phyloP scores from a whole-genome alignment of 2,329 filamentous ascomycete genomes.

The Chaetoscypha palmicola region DNA sequence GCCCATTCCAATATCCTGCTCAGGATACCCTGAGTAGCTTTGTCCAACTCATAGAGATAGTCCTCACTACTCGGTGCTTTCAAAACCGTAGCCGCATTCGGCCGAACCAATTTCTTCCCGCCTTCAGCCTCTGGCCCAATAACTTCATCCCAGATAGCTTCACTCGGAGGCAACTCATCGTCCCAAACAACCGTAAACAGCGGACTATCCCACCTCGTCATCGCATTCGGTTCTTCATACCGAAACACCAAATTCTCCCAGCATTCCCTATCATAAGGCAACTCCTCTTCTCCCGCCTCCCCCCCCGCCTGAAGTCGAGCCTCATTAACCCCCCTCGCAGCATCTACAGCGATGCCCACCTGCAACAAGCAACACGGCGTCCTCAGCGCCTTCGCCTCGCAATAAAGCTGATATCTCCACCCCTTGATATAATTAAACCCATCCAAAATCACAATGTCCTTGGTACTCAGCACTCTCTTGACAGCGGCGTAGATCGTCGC shows the following conservation, averaged over 20 bases:
- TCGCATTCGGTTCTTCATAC: conserved; percentile 80
- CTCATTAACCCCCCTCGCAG: conserved; percentile 53
- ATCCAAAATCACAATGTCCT: conserved; percentile 73
- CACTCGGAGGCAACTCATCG: conserved; percentile 60
- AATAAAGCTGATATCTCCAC: conserved; percentile 79
- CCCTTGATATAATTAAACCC: conserved; percentile 85
- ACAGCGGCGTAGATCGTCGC: conserved; percentile 71
- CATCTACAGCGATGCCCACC: conserved; percentile 49
- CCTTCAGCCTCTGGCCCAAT: conserved; percentile 51
- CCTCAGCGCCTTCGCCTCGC: conserved; percentile 72
- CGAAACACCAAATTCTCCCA: conserved; percentile 47
- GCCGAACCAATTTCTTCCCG: conserved; percentile 55
- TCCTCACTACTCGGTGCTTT: conserved; percentile 57
- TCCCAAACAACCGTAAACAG: conserved; percentile 74
- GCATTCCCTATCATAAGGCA: conserved; percentile 24
- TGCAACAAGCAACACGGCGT: conserved; percentile 71
- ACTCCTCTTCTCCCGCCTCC: conserved; percentile 30
- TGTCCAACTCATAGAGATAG: conserved; percentile 74
- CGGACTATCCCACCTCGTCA: conserved; percentile 78
- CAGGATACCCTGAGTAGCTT: conserved; percentile 70
- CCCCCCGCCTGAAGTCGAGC: conserved; percentile 38
- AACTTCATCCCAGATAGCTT: conserved; percentile 68
- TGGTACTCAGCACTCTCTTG: conserved; percentile 64
- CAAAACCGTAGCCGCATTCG: conserved; percentile 69
- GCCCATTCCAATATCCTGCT: conserved; percentile 62